Conservation (phyloP, 1,139 yeast genomes). For the Pichia norvegensis region DNA sequence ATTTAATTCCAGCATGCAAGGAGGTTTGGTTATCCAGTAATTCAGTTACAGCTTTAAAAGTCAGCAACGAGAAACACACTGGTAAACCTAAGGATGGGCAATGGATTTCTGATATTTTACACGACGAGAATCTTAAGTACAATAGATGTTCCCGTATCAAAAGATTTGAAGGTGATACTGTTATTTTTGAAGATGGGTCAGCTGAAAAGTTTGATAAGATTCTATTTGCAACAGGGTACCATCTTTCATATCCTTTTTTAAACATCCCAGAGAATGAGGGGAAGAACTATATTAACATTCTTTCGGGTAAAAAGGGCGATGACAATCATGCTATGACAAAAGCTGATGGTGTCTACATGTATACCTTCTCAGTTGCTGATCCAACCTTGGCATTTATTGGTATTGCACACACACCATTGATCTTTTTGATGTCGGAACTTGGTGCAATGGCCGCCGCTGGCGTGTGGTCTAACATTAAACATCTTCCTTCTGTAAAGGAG, state of each 20-base stretch:
- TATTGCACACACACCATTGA: conserved; percentile 33
- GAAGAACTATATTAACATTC: conserved; percentile 16
- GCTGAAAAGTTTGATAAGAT: conserved; percentile 32
- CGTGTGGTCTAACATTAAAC: neutral
- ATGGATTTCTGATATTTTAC: neutral
- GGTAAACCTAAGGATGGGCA: neutral
- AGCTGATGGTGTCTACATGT: conserved; percentile 30
- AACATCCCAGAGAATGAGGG: conserved; percentile 17
- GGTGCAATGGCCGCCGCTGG: conserved; percentile 1
- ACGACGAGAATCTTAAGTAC: neutral
- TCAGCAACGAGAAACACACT: neutral
- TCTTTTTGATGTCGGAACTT: conserved; percentile 35
- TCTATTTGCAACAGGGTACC: conserved; percentile 41
- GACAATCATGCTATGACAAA: conserved; percentile 13
- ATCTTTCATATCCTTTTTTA: conserved; percentile 34
- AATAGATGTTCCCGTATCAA: neutral
- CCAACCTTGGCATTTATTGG: conserved; percentile 37
- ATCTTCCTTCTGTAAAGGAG: neutral
- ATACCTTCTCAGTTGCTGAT: conserved; percentile 35
- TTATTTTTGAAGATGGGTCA: conserved; percentile 32
- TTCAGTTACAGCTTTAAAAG: neutral
- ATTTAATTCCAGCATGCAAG: conserved; percentile 31
- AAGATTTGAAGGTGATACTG: conserved; percentile 4
- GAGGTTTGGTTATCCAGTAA: neutral
- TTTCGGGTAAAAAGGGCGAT: conserved; percentile 9